Conservation (phyloP, 352 stramenopile genomes). For the Elongisporangium prolatum region DNA sequence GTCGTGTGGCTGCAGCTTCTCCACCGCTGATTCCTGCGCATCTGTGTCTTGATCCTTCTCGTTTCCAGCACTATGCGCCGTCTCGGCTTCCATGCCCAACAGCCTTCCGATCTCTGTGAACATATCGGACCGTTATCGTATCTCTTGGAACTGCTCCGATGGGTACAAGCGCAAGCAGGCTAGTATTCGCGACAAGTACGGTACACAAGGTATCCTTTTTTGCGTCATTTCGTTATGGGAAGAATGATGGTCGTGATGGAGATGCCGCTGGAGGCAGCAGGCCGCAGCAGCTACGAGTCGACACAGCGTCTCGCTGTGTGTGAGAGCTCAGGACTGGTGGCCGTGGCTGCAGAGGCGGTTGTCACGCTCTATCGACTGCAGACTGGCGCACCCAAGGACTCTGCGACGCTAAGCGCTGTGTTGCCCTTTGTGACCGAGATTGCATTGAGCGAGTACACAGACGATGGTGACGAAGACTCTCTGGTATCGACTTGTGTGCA, state of each 20-base stretch:
- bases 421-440: conserved; percentile 42
- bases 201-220: background rate
- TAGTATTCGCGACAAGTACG: background rate
- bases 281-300: background rate
- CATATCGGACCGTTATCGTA: background rate
- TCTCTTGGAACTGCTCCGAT: background rate
- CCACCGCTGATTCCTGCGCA: background rate
- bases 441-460: conserved; percentile 21
- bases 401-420: background rate
- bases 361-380: conserved; percentile 38
- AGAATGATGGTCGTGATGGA: background rate
- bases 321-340: conserved; percentile 25
- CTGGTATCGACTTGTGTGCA: conserved; percentile 27
- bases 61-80: background rate
- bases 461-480: conserved; percentile 1
- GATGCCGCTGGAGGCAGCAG: background rate
- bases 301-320: conserved; percentile 34
- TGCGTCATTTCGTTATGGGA: background rate
- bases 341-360: conserved; percentile 37
- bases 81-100: background rate
- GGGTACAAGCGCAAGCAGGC: background rate
- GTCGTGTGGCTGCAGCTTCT: background rate
- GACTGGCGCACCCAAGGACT: background rate
- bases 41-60: background rate
- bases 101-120: background rate